Evolutionary conservation across 352 stramenopile species (phyloP).

Genomic region (Phytophthora cryptogea): DNA sequence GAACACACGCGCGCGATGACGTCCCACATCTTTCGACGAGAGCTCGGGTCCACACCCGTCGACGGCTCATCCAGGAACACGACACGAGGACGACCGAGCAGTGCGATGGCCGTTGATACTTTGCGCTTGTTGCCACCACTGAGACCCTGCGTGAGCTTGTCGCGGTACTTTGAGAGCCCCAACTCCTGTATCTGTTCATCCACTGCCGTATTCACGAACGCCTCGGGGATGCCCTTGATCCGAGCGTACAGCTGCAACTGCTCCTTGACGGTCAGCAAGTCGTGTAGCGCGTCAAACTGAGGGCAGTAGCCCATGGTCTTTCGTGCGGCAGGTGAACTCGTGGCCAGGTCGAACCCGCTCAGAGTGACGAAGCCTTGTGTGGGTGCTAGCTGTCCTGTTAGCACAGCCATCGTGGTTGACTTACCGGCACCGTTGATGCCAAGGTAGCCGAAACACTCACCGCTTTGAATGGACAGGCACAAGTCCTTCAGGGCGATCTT

Average conservation of each 20-base stretch:
- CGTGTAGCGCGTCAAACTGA: slow-evolving; percentile 95
- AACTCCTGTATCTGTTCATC: slow-evolving; percentile 65
- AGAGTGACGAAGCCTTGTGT: slow-evolving; percentile 57
- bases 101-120: slow-evolving; percentile 94
- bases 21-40: slow-evolving; percentile 93
- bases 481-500: slow-evolving; percentile 76
- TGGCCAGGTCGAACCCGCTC: slow-evolving; percentile 48
- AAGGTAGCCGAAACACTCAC: slow-evolving; percentile 89
- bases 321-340: slow-evolving; percentile 35
- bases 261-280: slow-evolving; percentile 92
- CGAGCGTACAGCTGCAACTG: slow-evolving; percentile 91
- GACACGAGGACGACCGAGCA: slow-evolving; percentile 91
- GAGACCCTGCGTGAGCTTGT: slow-evolving; percentile 46
- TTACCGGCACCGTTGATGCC: slow-evolving; percentile 92
- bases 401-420: slow-evolving; percentile 77
- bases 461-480: slow-evolving; percentile 66
- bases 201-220: slow-evolving; percentile 44
- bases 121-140: slow-evolving; percentile 91
- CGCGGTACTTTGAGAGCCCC: slow-evolving; percentile 62
- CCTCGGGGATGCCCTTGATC: slow-evolving; percentile 76
- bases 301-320: slow-evolving; percentile 89
- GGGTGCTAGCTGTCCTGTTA: slow-evolving; percentile 59
- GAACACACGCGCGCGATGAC: slow-evolving; percentile 83
- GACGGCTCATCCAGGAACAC: slow-evolving; percentile 96
- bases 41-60: slow-evolving; percentile 93